These are phyloP conservation scores for Williopsis jadinii DNA, from an alignment of 1,139 yeast species.

Conservation along the genomic window DNA sequence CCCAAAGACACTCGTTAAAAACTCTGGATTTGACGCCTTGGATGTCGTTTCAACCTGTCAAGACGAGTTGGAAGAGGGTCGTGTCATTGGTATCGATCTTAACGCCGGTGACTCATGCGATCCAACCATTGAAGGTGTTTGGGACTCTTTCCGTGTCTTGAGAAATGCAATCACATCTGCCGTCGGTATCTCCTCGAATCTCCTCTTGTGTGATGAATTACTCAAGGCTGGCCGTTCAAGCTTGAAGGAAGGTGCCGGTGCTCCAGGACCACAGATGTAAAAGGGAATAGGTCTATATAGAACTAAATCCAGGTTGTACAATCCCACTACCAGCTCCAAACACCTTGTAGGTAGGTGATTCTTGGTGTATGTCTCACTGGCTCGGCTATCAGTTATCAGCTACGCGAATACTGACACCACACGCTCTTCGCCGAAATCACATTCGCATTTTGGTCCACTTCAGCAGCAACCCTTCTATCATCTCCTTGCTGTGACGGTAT, in stretches of 20 bases:
- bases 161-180: constrained; percentile 92
- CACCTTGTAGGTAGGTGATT: too few relatives aligned
- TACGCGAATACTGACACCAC: too few relatives aligned
- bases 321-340: too few relatives aligned
- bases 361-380: too few relatives aligned
- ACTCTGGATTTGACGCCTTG: constrained; percentile 90
- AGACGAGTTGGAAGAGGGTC: constrained; percentile 80
- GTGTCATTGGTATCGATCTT: constrained; percentile 85
- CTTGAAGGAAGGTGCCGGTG: constrained; percentile 47
- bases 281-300: not conserved
- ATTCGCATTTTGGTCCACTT: too few relatives aligned
- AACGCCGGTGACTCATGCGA: constrained; percentile 94
- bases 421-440: too few relatives aligned
- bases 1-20: constrained; percentile 88
- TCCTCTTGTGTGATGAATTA: constrained; percentile 90
- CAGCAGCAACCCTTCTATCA: too few relatives aligned
- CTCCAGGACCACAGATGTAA: constrained; percentile 7
- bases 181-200: constrained; percentile 88
- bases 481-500: too few relatives aligned
- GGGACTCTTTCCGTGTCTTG: constrained; percentile 92
- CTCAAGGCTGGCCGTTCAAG: constrained; percentile 94
- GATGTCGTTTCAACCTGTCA: constrained; percentile 87
- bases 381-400: too few relatives aligned
- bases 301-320: too few relatives aligned
- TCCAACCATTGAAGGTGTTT: constrained; percentile 88